Evolutionary conservation across 805 yeast species (phyloP).

Genomic region (Candida succiphila): DNA sequence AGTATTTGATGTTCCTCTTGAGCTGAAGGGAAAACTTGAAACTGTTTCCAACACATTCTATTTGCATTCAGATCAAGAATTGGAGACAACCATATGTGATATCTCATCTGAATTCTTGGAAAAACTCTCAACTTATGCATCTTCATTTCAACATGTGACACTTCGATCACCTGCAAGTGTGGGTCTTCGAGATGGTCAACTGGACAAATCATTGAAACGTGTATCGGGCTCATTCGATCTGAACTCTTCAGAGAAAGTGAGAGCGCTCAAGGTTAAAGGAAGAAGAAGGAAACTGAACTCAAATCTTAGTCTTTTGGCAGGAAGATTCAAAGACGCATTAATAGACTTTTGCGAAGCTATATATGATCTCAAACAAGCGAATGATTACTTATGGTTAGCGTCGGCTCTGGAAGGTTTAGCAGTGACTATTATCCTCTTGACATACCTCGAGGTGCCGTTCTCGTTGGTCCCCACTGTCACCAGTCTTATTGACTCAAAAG

Average conservation of each 20-base stretch:
- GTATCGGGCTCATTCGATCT: slow-evolving; percentile 21
- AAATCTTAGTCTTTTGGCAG: slow-evolving; percentile 70
- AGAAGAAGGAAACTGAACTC: slow-evolving; percentile 71
- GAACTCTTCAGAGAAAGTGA: slow-evolving; percentile 24
- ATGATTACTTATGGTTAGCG: slow-evolving; percentile 82
- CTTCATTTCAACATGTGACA: slow-evolving; percentile 70
- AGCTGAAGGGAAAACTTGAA: slow-evolving; percentile 1
- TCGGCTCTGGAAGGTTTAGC: slow-evolving; percentile 79
- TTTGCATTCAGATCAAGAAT: slow-evolving; percentile 10
- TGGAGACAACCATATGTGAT: slow-evolving; percentile 67
- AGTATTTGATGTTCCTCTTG: slow-evolving; percentile 39
- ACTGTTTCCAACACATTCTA: slow-evolving; percentile 10
- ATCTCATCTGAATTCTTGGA: slow-evolving; percentile 53
- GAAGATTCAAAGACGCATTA: slow-evolving; percentile 64
- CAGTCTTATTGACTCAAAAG: slow-evolving; percentile 16
- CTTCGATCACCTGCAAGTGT: slow-evolving; percentile 68
- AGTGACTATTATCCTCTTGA: slow-evolving; percentile 50
- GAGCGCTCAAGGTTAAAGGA: slow-evolving; percentile 43
- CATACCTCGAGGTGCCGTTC: slow-evolving; percentile 43
- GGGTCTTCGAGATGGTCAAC: slow-evolving; percentile 59
- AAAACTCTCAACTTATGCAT: slow-evolving; percentile 57
- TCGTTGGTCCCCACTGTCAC: slow-evolving; percentile 30
- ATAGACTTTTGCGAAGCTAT: slow-evolving; percentile 69
- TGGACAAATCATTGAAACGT: slow-evolving; percentile 8
- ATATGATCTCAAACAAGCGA: slow-evolving; percentile 41